A percentile compares a stretch with the other conserved stretches of the same genome.
Conservation (phyloP, 2,329 filamentous ascomycete species). For the Diaporthe batatas region DNA sequence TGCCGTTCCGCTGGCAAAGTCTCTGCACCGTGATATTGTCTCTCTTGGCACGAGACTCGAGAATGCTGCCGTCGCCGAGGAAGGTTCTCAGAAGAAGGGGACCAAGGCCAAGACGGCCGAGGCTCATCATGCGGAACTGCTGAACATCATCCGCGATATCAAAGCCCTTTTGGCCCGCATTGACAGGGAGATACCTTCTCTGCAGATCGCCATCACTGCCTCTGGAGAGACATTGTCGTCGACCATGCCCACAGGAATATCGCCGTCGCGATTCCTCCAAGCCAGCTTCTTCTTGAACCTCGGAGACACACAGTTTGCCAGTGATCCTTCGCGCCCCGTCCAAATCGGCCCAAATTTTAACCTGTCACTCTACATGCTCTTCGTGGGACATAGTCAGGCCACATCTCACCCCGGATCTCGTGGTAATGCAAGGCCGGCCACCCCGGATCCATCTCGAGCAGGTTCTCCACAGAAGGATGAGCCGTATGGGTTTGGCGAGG, state of each 20-base stretch:
- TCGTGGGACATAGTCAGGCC: constrained; percentile 75
- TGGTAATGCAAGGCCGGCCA: constrained; percentile 16
- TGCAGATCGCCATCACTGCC: constrained; percentile 94
- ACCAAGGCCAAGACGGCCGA: constrained; percentile 63
- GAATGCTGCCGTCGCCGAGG: constrained; percentile 74
- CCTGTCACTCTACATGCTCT: constrained; percentile 95
- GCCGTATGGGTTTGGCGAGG: constrained; percentile 62
- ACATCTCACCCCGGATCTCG: constrained; percentile 1
- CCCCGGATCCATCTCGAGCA: constrained; percentile 40
- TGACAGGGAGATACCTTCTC: constrained; percentile 89
- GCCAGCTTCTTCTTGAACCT: constrained; percentile 91
- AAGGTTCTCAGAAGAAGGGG: constrained; percentile 60
- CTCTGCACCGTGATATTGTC: constrained; percentile 86
- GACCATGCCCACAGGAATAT: constrained; percentile 83
- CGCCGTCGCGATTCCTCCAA: constrained; percentile 90
- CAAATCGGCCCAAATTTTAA: constrained; percentile 91
- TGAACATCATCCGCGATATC: constrained; percentile 80
- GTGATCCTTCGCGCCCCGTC: constrained; percentile 72
- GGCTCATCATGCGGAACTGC: constrained; percentile 74
- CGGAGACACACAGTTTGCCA: constrained; percentile 85
- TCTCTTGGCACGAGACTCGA: constrained; percentile 81
- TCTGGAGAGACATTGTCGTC: constrained; percentile 90
- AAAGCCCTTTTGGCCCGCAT: constrained; percentile 81
- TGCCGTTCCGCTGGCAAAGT: constrained; percentile 84
- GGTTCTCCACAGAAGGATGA: constrained; percentile 56